Evolutionary conservation across 805 yeast genomes (phyloP), one percentile per base, ranked within the genome.

Genomic region (Schizosaccharomyces cryophilus): DNA sequence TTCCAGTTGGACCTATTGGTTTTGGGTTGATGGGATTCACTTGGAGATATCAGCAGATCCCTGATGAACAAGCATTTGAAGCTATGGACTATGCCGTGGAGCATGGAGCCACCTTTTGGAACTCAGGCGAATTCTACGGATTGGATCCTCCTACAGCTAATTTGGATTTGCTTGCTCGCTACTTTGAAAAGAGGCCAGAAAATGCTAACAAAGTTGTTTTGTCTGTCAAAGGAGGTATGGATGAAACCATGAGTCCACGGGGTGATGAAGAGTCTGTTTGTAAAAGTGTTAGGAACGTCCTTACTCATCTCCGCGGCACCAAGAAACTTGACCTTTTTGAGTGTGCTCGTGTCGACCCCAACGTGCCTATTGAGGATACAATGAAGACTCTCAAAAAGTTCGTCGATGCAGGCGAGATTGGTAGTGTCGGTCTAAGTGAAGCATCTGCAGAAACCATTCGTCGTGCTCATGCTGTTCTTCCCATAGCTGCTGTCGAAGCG

Each of bases 1-100:
- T 59, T 54, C 51, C 60, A n/a, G 61, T 66, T 60, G 69, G 67
- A 58, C 64, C 60, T 5, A 42, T 68, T 51, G 95, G 95, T 55
- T 80, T 78, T 65, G 95, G 96, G 56, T 76, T 87, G 64, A 86
- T 88, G 95, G 79, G 84, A 62, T 75, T 85, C 69, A 85, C 95
- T 0, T 80, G 85, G 86, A 75, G 77, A 48, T 78, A 82, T 0
- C 64, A 54, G 17, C 69, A 24, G 19, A 51, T n/a, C 17, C 56
- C 82, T 13, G 66, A 74, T 59, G 78, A 75, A 24, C 73, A 73
- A 58, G 80, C 84, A 0, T 73, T 79, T 62, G 78, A 72, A 5
- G 70, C 78, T 2, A 72, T 85, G 67, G 74, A 78, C 63, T 72
- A 73, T 45, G 80, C 81, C 42, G 70, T 78, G 48, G 70, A 72